phyloP scores from a whole-genome alignment of 164 flowering plant species.

The Chimonanthus praecox region DNA sequence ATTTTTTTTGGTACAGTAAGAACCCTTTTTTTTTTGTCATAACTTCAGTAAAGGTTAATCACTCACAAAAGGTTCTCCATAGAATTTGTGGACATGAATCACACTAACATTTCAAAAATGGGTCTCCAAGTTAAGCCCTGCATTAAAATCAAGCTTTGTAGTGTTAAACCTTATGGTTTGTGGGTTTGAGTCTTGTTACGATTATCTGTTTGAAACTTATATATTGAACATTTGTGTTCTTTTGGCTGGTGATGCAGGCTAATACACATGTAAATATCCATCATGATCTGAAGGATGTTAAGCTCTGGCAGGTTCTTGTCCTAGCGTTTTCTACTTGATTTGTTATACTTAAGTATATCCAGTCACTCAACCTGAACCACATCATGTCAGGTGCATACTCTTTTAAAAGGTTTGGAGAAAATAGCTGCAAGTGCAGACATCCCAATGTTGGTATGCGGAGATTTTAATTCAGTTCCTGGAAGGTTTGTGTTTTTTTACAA shows the following conservation, averaged over 20 bases:
- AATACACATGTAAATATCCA: constrained; percentile 93
- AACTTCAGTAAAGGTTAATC: too few species aligned
- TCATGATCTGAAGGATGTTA: constrained; percentile 91
- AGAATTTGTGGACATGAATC: too few species aligned
- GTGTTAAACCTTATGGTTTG: too few species aligned
- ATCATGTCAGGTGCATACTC: constrained; percentile 65
- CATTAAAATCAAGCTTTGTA: too few species aligned
- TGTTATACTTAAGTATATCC: background rate
- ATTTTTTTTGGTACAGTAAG: too few species aligned
- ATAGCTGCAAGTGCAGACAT: constrained; percentile 97
- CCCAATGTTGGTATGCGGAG: constrained; percentile 98
- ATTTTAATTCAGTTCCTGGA: constrained; percentile 90
- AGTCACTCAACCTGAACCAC: background rate
- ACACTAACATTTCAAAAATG: too few species aligned
- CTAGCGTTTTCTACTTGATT: constrained; percentile 1
- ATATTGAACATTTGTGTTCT: too few species aligned
- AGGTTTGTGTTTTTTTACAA: constrained; percentile 37
- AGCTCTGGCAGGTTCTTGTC: constrained; percentile 89
- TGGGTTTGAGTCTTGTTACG: too few species aligned
- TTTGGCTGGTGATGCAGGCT: constrained; percentile 43
- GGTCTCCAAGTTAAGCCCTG: too few species aligned
- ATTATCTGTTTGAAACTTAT: too few species aligned
- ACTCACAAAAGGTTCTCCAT: too few species aligned
- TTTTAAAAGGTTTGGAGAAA: constrained; percentile 93
- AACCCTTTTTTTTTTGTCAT: too few species aligned